A percentile compares a stretch with the other conserved stretches of the same genome.
These are phyloP conservation scores for Selaginella moellendorffii DNA, from an alignment of 75 land plant genomes.

Conservation along the genomic window DNA sequence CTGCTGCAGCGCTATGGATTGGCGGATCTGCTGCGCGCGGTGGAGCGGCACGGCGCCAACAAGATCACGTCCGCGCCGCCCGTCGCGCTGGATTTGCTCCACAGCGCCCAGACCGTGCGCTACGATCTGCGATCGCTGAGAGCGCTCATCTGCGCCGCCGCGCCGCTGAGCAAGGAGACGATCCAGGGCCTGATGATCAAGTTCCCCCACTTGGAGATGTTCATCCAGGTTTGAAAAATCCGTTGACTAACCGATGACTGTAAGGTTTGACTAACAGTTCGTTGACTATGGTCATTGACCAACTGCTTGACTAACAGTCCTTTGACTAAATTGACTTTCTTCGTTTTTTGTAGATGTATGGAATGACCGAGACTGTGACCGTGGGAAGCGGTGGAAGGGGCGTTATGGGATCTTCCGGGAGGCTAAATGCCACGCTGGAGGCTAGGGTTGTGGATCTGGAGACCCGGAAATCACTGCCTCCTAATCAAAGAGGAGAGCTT, in stretches of 20 bases:
- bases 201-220: not conserved
- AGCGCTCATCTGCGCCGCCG: not conserved
- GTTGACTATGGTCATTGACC: no score
- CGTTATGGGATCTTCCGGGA: not conserved
- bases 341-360: constrained; percentile 28
- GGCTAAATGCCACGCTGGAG: no score
- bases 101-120: not conserved
- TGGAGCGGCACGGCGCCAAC: constrained; percentile 23
- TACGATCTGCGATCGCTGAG: not conserved
- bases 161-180: not conserved
- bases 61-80: constrained; percentile 33
- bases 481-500: constrained; percentile 18
- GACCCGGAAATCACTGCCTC: not conserved
- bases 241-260: no score
- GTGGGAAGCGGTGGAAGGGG: constrained; percentile 1
- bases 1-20: constrained; percentile 21
- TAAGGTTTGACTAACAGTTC: no score
- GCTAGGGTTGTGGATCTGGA: not conserved
- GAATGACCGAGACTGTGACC: constrained; percentile 34
- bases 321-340: no score
- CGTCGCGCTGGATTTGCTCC: constrained; percentile 18
- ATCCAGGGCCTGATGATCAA: not conserved
- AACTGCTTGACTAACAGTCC: no score
- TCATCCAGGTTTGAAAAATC: not conserved
- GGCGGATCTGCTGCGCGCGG: constrained; percentile 8